These are phyloP conservation scores for Ophiostoma angusticollis DNA, from an alignment of 2,329 filamentous ascomycete genomes.

Conservation along the genomic window DNA sequence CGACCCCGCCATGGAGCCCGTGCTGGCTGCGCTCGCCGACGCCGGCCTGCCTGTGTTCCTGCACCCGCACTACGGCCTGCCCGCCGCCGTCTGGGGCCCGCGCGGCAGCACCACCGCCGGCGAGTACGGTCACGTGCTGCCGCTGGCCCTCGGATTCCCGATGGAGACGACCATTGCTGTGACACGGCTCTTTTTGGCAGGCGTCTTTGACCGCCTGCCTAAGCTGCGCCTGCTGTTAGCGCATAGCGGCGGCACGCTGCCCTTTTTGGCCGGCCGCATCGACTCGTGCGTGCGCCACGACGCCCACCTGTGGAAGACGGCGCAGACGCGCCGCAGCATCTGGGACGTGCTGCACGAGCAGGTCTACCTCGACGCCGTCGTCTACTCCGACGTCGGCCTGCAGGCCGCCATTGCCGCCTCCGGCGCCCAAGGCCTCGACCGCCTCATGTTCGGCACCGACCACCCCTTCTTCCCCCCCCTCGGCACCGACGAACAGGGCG, in stretches of 20 bases:
- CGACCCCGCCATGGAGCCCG: slow-evolving; percentile 56
- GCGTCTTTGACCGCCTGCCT: slow-evolving; percentile 67
- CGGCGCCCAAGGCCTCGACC: slow-evolving; percentile 50
- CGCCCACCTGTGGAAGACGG: slow-evolving; percentile 54
- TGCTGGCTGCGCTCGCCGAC: slow-evolving; percentile 57
- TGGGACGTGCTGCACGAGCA: slow-evolving; percentile 54
- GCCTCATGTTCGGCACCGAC: slow-evolving; percentile 70
- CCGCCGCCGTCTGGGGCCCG: slow-evolving; percentile 65
- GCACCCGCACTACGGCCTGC: slow-evolving; percentile 86
- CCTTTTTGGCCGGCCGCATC: slow-evolving; percentile 77
- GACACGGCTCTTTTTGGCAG: slow-evolving; percentile 72
- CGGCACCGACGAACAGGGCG: slow-evolving; percentile 38
- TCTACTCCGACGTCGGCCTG: slow-evolving; percentile 64
- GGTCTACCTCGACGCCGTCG: slow-evolving; percentile 77
- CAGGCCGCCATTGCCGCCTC: slow-evolving; percentile 56
- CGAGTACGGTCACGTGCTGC: slow-evolving; percentile 78
- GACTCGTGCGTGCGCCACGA: slow-evolving; percentile 82
- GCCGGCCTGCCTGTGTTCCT: slow-evolving; percentile 61
- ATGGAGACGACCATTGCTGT: slow-evolving; percentile 89
- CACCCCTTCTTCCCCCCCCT: slow-evolving; percentile 78
- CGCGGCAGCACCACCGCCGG: slow-evolving; percentile 31
- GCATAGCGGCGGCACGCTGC: slow-evolving; percentile 78
- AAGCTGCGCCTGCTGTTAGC: slow-evolving; percentile 64
- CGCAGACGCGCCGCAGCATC: slow-evolving; percentile 39
- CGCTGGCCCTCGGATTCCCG: slow-evolving; percentile 75